Evolutionary conservation across 345 rosid genomes (phyloP).

Genomic region (Sonneratia caseolaris): DNA sequence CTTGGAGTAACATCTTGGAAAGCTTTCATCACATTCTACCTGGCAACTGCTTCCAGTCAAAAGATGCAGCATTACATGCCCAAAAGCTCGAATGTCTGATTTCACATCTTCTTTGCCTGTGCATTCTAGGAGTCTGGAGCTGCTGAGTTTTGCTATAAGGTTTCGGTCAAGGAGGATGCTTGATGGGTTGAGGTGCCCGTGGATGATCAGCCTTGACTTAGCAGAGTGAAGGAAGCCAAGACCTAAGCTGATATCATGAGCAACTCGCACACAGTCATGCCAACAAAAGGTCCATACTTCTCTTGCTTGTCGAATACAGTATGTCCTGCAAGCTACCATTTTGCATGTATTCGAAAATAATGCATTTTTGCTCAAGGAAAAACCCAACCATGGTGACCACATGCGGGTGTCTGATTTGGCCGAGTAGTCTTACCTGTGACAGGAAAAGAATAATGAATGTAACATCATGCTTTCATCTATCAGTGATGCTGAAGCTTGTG

Average conservation of each 20-base stretch:
- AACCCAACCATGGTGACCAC: constrained; percentile 55
- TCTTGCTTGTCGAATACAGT: constrained; percentile 32
- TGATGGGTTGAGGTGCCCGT: constrained; percentile 41
- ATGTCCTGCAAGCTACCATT: constrained; percentile 53
- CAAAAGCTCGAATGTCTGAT: constrained; percentile 49
- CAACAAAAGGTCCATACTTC: constrained; percentile 30
- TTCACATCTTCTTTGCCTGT: constrained; percentile 15
- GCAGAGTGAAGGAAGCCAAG: constrained; percentile 49
- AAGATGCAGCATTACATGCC: constrained; percentile 47
- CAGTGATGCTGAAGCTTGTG: no score
- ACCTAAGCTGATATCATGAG: constrained; percentile 44
- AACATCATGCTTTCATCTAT: no score
- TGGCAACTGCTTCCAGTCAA: constrained; percentile 41
- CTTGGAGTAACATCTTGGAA: neutral
- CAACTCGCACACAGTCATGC: constrained; percentile 57
- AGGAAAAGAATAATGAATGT: neutral
- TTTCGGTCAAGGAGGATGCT: constrained; percentile 62
- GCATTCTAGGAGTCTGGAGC: constrained; percentile 16
- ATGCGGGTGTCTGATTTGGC: constrained; percentile 50
- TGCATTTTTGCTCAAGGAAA: constrained; percentile 45
- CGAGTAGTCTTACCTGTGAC: constrained; percentile 36
- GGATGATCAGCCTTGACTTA: constrained; percentile 42
- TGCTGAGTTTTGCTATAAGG: constrained; percentile 47
- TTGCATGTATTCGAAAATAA: constrained; percentile 68
- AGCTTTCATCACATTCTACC: neutral